Base-by-base conservation (phyloP, 1,284 basidiomycete species). In the Leucoagaricus sp. region DNA sequence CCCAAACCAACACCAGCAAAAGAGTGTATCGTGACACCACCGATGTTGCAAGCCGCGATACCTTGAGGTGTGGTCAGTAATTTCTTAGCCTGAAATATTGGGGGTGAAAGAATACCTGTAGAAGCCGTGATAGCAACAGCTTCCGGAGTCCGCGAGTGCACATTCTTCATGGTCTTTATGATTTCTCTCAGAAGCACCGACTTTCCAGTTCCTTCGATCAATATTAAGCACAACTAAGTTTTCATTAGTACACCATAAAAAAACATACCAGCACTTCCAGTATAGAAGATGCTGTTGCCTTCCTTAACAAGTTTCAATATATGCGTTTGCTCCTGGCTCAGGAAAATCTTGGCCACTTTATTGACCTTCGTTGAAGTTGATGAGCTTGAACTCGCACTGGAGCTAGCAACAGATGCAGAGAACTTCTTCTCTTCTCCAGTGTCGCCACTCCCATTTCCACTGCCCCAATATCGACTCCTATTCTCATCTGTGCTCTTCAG, bases 121-220 rank as follows among this genome's bases (percentile, higher is more conserved):
- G 94, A 96, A 5, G 95, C 96, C 0, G 96, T 98, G 48, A 98
- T 85, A 2, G 94, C 95, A 31, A 98, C 86, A 0, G 87, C 86
- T 62, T 95, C 89, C 0, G 75, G 69, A 0, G 76, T 71, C 65
- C 71, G 84, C 68, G 61, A 59, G 64, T 82, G 72, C 64, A 81
- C 86, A 62, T 74, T 88, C 79, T 72, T 75, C 54, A 74, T 66
- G 26, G 72, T 75, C 75, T 79, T 78, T 67, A 98, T 96, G 60
- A 97, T 95, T 67, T 94, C 90, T 4, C 93, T 83, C n/a, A 98
- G 79, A 1, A 98, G 77, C 6, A 98, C 93, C 0, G 95, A 97
- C 74, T 98, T 98, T 51, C 96, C 95, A 7, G 95, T 97, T 54
- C 94, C 94, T 93, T n/a, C n/a, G n/a, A n/a, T n/a, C n/a, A n/a